Percentiles rank a stretch among this genome's conserved stretches.
Evolutionary conservation across 2,329 filamentous ascomycete species (phyloP).

Genomic region (Pleurostoma richardsiae): DNA sequence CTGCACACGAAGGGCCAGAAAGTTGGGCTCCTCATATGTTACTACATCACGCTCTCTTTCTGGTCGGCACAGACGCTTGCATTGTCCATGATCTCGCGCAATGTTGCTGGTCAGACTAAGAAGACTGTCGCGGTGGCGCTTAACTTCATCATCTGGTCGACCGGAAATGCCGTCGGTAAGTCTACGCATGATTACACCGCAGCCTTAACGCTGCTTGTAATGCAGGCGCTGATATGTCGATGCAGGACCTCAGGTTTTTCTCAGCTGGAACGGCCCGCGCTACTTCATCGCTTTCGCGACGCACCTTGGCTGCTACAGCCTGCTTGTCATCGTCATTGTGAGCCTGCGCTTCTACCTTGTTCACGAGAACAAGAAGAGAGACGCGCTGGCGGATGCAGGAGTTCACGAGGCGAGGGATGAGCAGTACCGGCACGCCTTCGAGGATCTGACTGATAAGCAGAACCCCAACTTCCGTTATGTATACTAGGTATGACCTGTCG

Average conservation of each 20-base stretch:
- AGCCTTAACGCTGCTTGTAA: neutral
- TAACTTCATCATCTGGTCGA: constrained; percentile 67
- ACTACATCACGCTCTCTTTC: constrained; percentile 74
- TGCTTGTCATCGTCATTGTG: constrained; percentile 53
- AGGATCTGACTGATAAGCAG: constrained; percentile 59
- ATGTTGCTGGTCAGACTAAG: constrained; percentile 70
- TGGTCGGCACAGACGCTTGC: constrained; percentile 67
- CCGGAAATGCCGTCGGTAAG: constrained; percentile 60
- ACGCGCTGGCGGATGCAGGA: constrained; percentile 36
- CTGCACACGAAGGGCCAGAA: constrained; percentile 53
- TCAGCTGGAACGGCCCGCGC: constrained; percentile 52
- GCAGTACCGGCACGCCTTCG: constrained; percentile 48
- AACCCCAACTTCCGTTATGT: constrained; percentile 58
- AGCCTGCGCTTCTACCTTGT: constrained; percentile 54
- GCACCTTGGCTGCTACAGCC: constrained; percentile 63
- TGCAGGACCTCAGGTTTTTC: constrained; percentile 58
- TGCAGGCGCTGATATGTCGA: neutral
- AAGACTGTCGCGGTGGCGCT: constrained; percentile 63
- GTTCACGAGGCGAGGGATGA: constrained; percentile 32
- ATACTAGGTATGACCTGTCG: constrained; percentile 22
- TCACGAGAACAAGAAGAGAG: constrained; percentile 54
- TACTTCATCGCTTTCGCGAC: constrained; percentile 68
- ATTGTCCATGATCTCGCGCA: constrained; percentile 63
- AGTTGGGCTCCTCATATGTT: constrained; percentile 64
- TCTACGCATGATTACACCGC: constrained; percentile 4